Evolutionary conservation across 139 green algal species (phyloP), one percentile per base, ranked within the genome.

Genomic region (Chlorella sorokiniana): DNA sequence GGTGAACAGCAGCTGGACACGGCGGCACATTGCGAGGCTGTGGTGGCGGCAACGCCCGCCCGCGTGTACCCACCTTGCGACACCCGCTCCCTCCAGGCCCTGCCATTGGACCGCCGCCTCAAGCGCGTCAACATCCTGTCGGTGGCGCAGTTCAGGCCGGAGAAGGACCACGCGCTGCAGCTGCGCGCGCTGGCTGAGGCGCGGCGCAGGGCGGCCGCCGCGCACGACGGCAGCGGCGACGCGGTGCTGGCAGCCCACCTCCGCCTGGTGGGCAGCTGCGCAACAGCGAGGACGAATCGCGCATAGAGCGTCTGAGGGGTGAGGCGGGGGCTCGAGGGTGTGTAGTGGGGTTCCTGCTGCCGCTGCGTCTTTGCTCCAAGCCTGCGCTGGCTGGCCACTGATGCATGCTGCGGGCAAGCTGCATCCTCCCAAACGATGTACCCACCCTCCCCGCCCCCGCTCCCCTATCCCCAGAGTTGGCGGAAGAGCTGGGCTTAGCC

Each of bases 1-100:
- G 91, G 95, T 96, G 40, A 99, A 99, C 89, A 96, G 90, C 18
- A 91, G 76, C n/a, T 99, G 96, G 96, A 99, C 96, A 8, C 72
- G 74, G n/a, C 84, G 42, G 0, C 96, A 99, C 90, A 93, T 99
- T 20, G 18, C 42, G 56, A 54, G 82, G 68, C 79, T 99, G 33
- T 99, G 95, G 94, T 94, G 89, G 82, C 40, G 51, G 22, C 80
- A 81, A 59, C 33, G 45, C 81, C 91, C 8, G 8, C 33, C 27
- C 81, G 63, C 9, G 95, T 99, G 35, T 98, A 95, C 84, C 96
- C 96, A 0, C 96, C 96, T 22, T 95, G 91, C 79, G 92, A 98
- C 88, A 95, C 92, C 0, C 42, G 42, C 4, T 81, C 89, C 14
- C 86, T 99, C 41, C 88, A 93, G 82, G 73, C 63, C 54, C 88